Percentiles rank a stretch among this genome's conserved stretches.
Evolutionary conservation across 768 basidiomycete species (phyloP).

Genomic region (Sporobolomyces roseus): DNA sequence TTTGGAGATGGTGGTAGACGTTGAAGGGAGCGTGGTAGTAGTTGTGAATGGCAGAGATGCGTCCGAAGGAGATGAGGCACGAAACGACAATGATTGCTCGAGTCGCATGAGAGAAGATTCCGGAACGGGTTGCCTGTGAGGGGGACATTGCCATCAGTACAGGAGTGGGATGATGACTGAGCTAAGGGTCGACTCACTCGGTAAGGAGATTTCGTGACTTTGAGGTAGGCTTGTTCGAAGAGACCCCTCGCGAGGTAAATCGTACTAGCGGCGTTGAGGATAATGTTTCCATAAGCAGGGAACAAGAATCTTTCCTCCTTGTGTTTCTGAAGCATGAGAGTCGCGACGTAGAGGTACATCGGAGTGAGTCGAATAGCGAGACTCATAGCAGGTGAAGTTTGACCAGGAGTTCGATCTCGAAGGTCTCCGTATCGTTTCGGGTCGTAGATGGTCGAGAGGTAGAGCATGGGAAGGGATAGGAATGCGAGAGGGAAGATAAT

Average conservation of each 20-base stretch:
- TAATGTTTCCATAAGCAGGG: slow-evolving; percentile 82
- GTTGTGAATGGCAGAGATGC: slow-evolving; percentile 72
- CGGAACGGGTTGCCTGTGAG: slow-evolving; percentile 67
- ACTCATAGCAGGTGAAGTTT: slow-evolving; percentile 68
- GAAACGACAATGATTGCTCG: slow-evolving; percentile 64
- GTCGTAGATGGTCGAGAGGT: slow-evolving; percentile 69
- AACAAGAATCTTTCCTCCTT: slow-evolving; percentile 99
- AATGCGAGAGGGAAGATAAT: slow-evolving; percentile 74
- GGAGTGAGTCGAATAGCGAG: slow-evolving; percentile 75
- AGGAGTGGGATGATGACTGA: too few species aligned
- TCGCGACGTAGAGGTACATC: slow-evolving; percentile 81
- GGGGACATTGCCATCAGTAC: neutral
- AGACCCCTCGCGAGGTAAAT: slow-evolving; percentile 80
- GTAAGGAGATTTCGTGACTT: slow-evolving; percentile 76
- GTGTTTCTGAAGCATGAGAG: slow-evolving; percentile 77
- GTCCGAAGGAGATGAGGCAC: slow-evolving; percentile 67
- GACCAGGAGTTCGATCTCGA: slow-evolving; percentile 51
- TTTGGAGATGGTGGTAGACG: slow-evolving; percentile 66
- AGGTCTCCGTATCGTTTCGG: slow-evolving; percentile 63
- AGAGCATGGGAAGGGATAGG: slow-evolving; percentile 70
- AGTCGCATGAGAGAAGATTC: slow-evolving; percentile 72
- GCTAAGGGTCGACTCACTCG: slow-evolving; percentile 57
- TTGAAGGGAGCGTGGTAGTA: slow-evolving; percentile 90
- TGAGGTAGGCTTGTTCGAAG: slow-evolving; percentile 72
- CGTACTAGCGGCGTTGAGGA: slow-evolving; percentile 89